phyloP scores from a whole-genome alignment of 352 stramenopile species.

The Globisporangium splendens region DNA sequence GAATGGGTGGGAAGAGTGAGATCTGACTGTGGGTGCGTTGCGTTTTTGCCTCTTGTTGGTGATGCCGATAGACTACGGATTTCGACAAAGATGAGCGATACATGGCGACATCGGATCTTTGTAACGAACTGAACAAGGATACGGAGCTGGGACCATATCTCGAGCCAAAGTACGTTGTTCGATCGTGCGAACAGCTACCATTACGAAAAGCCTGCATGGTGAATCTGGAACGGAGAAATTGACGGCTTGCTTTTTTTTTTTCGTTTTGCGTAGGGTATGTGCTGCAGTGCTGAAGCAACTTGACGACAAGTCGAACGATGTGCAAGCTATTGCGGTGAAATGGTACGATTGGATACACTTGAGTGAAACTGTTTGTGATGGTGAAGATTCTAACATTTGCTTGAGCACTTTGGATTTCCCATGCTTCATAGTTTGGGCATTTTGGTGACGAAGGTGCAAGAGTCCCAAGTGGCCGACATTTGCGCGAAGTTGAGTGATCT shows the following conservation, averaged over 20 bases:
- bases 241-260: not conserved
- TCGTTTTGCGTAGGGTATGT: constrained; percentile 80
- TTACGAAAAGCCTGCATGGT: too few species aligned
- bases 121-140: constrained; percentile 94
- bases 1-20: too few species aligned
- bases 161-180: constrained; percentile 70
- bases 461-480: constrained; percentile 95
- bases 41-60: not conserved
- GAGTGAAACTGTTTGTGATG: not conserved
- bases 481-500: constrained; percentile 95
- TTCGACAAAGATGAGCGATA: constrained; percentile 99
- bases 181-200: too few species aligned
- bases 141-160: constrained; percentile 82
- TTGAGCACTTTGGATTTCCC: not conserved
- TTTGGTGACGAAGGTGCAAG: constrained; percentile 95
- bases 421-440: constrained; percentile 81
- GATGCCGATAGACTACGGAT: constrained; percentile 55
- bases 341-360: constrained; percentile 33
- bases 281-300: constrained; percentile 94
- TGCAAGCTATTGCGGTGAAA: constrained; percentile 94
- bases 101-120: constrained; percentile 99
- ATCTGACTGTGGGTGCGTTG: not conserved
- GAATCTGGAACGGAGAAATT: too few species aligned
- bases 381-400: too few species aligned
- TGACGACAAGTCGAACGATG: constrained; percentile 98